Evolutionary conservation across 352 stramenopile genomes (phyloP), one percentile per base, ranked within the genome.

Genomic region (Thalassiosira livingstoniorum): DNA sequence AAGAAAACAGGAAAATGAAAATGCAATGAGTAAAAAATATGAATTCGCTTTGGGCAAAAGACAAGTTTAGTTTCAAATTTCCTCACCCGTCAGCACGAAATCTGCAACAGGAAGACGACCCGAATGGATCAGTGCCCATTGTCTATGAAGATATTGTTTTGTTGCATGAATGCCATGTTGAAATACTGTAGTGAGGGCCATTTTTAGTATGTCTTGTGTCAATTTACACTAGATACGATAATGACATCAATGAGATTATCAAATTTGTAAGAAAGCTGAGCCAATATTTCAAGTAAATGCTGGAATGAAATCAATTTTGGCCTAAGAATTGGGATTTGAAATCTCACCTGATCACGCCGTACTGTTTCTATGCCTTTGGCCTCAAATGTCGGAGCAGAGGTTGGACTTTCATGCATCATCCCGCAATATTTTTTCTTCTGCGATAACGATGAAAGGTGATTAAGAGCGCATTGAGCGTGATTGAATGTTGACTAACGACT

Each of bases 341-440:
- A 31, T 15, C 32, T 27, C 31, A 67, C 34, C 34, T 67, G 32
- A 5, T 18, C 37, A 57, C 10, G 37, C 27, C 70, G 62, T 53
- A 95, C 76, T 5, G 91, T 95, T 85, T 95, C 91, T 51, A 95
- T 85, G 4, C 91, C 91, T 77, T 95, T 95, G 4, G 90, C 90
- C 80, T 95, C 91, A 75, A 94, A 95, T 11, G 72, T 81, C 18
- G 90, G 87, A 31, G 85, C 84, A 69, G 94, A 87, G 43, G 83
- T 61, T 5, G 71, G 72, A 1, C 82, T 94, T 64, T 94, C 89
- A 84, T 82, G 94, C 80, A 93, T 94, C 91, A 95, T 94, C 1
- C 91, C 91, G 71, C 88, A 92, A 73, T 95, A 95, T 69, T 92
- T 92, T 78, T 95, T 95, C 80, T 94, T 95, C 53, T 86, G 31